phyloP scores from a whole-genome alignment of 495 filamentous ascomycete genomes.

The Aspergillus conjunctus region DNA sequence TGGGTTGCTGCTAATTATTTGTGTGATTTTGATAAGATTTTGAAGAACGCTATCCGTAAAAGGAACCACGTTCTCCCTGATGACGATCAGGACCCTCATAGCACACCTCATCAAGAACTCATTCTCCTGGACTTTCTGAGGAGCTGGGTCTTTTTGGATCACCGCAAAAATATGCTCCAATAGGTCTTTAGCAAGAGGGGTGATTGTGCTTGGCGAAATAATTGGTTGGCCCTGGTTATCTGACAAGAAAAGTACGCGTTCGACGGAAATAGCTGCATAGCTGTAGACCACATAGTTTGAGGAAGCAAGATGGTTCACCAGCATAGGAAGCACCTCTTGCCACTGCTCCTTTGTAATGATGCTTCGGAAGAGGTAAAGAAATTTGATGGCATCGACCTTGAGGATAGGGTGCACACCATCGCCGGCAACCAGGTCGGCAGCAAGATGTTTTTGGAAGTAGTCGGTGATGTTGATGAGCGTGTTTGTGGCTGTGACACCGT shows the following conservation, averaged over 20 bases:
- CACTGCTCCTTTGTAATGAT: conserved; percentile 84
- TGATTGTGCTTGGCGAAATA: conserved; percentile 70
- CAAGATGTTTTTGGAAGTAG: conserved; percentile 90
- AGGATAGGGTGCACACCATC: conserved; percentile 75
- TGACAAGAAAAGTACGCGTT: conserved; percentile 82
- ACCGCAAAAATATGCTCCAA: conserved; percentile 90
- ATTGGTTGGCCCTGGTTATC: conserved; percentile 71
- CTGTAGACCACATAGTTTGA: conserved; percentile 94
- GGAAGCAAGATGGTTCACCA: conserved; percentile 86
- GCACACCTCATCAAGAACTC: conserved; percentile 98
- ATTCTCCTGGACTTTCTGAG: conserved; percentile 96
- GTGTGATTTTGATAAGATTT: conserved; percentile 82
- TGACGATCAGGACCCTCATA: conserved; percentile 93
- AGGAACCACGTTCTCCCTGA: conserved; percentile 74
- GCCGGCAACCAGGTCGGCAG: conserved; percentile 72
- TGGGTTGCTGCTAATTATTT: conserved; percentile 86
- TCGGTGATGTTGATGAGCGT: conserved; percentile 79
- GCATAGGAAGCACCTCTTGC: conserved; percentile 80
- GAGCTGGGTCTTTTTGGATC: conserved; percentile 75
- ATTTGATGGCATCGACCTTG: conserved; percentile 97
- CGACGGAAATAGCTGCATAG: conserved; percentile 92
- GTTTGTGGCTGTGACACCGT: conserved; percentile 90
- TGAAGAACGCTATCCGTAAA: conserved; percentile 71
- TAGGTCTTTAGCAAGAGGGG: conserved; percentile 79
- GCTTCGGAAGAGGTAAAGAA: conserved; percentile 91